Evolutionary conservation across 805 yeast genomes (phyloP).

Genomic region (Priceomyces fermenticarens): DNA sequence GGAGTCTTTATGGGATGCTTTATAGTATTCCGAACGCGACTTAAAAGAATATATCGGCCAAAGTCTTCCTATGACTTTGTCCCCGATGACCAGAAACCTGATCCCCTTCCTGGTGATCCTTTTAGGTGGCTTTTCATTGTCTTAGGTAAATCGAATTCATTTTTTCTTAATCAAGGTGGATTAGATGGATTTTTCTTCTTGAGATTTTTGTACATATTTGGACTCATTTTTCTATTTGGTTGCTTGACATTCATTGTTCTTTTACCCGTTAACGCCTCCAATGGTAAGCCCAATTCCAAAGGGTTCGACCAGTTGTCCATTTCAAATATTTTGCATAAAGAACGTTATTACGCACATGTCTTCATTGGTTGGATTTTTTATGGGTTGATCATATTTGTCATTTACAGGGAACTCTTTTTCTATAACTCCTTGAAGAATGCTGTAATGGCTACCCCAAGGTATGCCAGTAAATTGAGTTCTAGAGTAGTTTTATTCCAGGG

Average conservation of each 20-base stretch:
- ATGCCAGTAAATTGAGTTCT: slow-evolving; percentile 69
- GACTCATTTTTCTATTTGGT: slow-evolving; percentile 42
- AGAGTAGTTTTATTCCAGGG: slow-evolving; percentile 83
- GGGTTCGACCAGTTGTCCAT: slow-evolving; percentile 80
- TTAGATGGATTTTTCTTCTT: slow-evolving; percentile 92
- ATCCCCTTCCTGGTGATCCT: slow-evolving; percentile 67
- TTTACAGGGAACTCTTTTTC: slow-evolving; percentile 80
- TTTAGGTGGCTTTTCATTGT: slow-evolving; percentile 68
- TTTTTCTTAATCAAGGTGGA: slow-evolving; percentile 82
- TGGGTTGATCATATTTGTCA: slow-evolving; percentile 62
- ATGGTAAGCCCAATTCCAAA: slow-evolving; percentile 48
- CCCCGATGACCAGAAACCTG: slow-evolving; percentile 62
- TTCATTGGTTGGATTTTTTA: slow-evolving; percentile 78
- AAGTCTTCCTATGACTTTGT: slow-evolving; percentile 64
- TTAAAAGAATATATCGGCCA: slow-evolving; percentile 80
- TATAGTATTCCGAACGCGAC: slow-evolving; percentile 60
- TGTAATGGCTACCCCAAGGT: slow-evolving; percentile 75
- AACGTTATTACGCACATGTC: slow-evolving; percentile 83
- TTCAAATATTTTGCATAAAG: slow-evolving; percentile 60
- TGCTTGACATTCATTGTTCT: slow-evolving; percentile 62
- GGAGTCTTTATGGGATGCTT: slow-evolving; percentile 60
- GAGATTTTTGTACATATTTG: slow-evolving; percentile 65
- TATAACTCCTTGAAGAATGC: slow-evolving; percentile 76
- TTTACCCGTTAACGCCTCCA: slow-evolving; percentile 79
- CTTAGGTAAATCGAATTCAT: slow-evolving; percentile 64